Conservation (phyloP, 192 early-diverging fungal species). For the Rhizophagus prolifer region DNA sequence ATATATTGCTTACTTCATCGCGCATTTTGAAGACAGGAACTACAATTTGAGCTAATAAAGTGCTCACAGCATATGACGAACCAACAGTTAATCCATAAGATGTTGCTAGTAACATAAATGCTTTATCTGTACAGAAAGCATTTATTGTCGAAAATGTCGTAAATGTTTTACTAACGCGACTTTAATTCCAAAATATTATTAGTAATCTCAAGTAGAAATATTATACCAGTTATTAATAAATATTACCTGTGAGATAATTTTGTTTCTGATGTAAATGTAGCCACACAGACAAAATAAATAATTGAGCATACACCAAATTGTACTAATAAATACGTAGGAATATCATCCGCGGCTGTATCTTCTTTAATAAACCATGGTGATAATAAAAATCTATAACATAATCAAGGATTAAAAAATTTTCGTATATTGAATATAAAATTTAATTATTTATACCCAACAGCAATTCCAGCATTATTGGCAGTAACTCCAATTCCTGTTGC, state of each 20-base stretch:
- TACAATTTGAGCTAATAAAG: slow-evolving; percentile 42
- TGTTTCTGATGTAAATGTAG: slow-evolving; percentile 9
- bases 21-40: slow-evolving; percentile 35
- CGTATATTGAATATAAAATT: too few species aligned
- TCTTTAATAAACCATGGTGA: slow-evolving; percentile 41
- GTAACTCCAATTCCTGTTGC: slow-evolving; percentile 43
- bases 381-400: slow-evolving; percentile 31
- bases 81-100: slow-evolving; percentile 42
- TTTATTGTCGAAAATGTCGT: neutral
- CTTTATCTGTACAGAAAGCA: neutral
- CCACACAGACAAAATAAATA: slow-evolving; percentile 20
- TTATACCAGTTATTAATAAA: neutral
- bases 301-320: slow-evolving; percentile 33
- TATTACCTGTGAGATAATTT: neutral
- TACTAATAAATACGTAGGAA: slow-evolving; percentile 35
- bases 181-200: neutral
- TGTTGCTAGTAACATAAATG: slow-evolving; percentile 36
- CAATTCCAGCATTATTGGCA: slow-evolving; percentile 45
- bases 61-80: slow-evolving; percentile 41
- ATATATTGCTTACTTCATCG: slow-evolving; percentile 20
- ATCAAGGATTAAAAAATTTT: neutral
- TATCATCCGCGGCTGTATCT: slow-evolving; percentile 33
- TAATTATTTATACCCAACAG: slow-evolving; percentile 31
- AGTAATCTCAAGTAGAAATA: neutral
- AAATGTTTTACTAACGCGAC: neutral